Evolutionary conservation across 2,329 filamentous ascomycete genomes (phyloP), one percentile per base, ranked within the genome.

Genomic region (Pseudogymnoascus sp.): DNA sequence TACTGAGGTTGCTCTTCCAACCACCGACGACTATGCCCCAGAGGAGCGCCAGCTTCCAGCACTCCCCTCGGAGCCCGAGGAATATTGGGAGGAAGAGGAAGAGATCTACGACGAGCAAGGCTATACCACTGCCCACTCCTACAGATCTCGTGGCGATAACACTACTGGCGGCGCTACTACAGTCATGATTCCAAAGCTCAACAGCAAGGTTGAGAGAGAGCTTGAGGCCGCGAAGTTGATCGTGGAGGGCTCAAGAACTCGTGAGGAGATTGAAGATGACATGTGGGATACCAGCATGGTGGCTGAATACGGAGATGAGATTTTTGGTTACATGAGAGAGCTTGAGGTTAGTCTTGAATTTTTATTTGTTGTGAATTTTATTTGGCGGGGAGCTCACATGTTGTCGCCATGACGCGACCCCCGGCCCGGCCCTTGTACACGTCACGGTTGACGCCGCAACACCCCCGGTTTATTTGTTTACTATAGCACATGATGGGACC

Each of bases 221-320:
- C 79, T 97, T 39, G 85, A 88, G 43, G 76, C 79, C 58, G 85
- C 86, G 15, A 68, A 68, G 50, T 62, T 66, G 20, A 50, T 69
- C 28, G 68, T 71, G 20, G 70, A 72, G 60, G 64, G 63, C 22
- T 53, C 66, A 15, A 64, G 70, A 30, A 85, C 84, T 1, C 73
- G 77, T 4, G 89, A 94, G 62, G 91, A 96, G 62, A 78, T 91
- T 47, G 89, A 96, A 64, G 93, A 97, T 66, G 93, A 97, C 71
- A 79, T 82, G 59, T 96, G 89, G 85, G 94, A 97, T 71, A 91
- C 93, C 35, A 96, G 90, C 72, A 97, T 99, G 94, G 94, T 97
- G 58, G 89, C 92, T 9, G 93, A 97, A 72, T 99, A 99, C 70
- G 88, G 89, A 57, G 91, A 96, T 14, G 94, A 99, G 69, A 97